phyloP scores from a whole-genome alignment of 805 yeast species.

The Diddensiella caesifluorescens region DNA sequence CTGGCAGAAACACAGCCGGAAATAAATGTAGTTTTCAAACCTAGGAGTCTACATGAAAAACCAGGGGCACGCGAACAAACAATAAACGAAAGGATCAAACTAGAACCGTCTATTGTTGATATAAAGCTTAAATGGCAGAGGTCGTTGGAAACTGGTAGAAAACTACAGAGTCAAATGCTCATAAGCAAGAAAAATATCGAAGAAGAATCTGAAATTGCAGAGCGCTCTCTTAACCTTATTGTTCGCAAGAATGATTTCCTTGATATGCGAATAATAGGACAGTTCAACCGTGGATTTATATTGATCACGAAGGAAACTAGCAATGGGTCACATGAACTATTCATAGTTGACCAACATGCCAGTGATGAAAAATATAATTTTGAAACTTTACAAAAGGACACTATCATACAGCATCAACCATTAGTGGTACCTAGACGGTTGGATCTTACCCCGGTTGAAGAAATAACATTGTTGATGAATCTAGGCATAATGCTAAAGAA shows the following conservation, averaged over 20 bases:
- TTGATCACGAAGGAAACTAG: conserved; percentile 46
- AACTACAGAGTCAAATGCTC: neutral
- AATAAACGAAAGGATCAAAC: neutral
- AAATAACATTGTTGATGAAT: conserved; percentile 61
- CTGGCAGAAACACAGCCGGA: no score
- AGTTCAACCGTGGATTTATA: conserved; percentile 94
- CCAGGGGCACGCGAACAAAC: conserved; percentile 1
- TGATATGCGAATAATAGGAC: conserved; percentile 80
- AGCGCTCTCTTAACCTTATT: conserved; percentile 50
- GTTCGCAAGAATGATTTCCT: conserved; percentile 69
- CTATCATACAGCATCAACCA: conserved; percentile 62
- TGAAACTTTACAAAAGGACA: conserved; percentile 56
- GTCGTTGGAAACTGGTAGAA: neutral
- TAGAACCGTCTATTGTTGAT: neutral
- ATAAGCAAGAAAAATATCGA: conserved; percentile 2
- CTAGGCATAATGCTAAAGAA: conserved; percentile 54
- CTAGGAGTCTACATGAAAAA: no score
- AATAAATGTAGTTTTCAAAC: no score
- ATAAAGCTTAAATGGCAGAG: neutral
- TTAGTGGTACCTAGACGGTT: conserved; percentile 54
- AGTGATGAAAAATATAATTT: conserved; percentile 93
- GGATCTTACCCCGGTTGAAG: conserved; percentile 74
- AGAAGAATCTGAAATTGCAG: conserved; percentile 40
- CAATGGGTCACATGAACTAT: conserved; percentile 45
- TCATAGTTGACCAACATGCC: conserved; percentile 95